A percentile compares a stretch with the other conserved stretches of the same genome.
Evolutionary conservation across 2,329 filamentous ascomycete species (phyloP).

Genomic region (Penicillium sp.): DNA sequence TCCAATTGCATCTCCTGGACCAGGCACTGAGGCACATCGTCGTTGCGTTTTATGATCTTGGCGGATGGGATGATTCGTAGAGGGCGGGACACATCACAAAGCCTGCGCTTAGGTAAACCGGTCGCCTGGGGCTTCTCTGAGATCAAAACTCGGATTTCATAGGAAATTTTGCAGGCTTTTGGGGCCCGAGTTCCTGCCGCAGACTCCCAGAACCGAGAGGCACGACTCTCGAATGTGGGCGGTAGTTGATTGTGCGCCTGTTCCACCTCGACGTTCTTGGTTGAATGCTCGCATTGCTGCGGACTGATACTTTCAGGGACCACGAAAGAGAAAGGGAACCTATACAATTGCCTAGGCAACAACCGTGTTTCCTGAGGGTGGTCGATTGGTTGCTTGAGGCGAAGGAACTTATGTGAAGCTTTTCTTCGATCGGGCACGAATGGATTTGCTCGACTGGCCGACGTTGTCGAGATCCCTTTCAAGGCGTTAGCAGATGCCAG

Average conservation of each 20-base stretch:
- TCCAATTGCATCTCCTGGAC: neutral
- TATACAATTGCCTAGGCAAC: conserved; percentile 1
- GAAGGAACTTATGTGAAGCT: conserved; percentile 3
- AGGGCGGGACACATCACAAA: conserved; percentile 3
- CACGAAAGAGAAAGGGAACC: conserved; percentile 2
- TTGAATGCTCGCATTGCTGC: conserved; percentile 3
- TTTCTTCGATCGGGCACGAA: conserved; percentile 8
- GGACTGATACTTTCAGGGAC: conserved; percentile 1
- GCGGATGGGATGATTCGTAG: conserved; percentile 4
- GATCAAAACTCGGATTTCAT: neutral
- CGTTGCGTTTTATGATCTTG: neutral
- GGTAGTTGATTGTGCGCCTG: conserved; percentile 2
- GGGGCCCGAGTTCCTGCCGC: neutral
- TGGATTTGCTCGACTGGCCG: conserved; percentile 5
- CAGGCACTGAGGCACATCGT: neutral
- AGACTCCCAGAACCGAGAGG: conserved; percentile 2
- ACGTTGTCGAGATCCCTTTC: conserved; percentile 2
- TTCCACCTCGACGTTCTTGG: conserved; percentile 1
- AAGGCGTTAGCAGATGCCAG: neutral
- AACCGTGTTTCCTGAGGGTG: neutral
- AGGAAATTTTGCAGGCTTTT: conserved; percentile 1
- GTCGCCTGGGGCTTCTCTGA: neutral
- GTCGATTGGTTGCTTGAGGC: conserved; percentile 1
- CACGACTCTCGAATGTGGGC: conserved; percentile 1
- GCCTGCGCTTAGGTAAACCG: neutral